Conservation (phyloP, 176 grass and related monocot genomes). For the Ensete ventricosum region DNA sequence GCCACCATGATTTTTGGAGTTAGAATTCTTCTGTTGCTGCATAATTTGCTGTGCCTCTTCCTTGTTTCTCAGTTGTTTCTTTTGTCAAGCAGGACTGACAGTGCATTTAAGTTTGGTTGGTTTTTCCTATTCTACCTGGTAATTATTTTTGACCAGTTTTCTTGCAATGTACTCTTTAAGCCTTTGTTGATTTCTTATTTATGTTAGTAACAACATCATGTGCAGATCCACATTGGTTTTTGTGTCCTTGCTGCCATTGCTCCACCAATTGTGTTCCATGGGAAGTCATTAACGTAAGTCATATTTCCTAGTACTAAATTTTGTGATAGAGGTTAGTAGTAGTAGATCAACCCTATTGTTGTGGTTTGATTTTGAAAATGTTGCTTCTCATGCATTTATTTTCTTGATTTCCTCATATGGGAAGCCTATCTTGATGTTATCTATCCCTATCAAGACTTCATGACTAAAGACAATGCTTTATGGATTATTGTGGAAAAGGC, state of each 20-base stretch:
- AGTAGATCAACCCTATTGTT: not conserved
- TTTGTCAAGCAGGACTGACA: conserved; percentile 62
- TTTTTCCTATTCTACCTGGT: conserved; percentile 88
- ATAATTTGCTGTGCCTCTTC: not conserved
- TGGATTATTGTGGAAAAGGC: not conserved
- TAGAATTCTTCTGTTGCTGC: not conserved
- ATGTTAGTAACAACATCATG: not conserved
- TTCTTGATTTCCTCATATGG: not conserved
- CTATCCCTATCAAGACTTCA: not conserved
- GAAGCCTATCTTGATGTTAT: not conserved
- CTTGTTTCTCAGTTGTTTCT: conserved; percentile 2
- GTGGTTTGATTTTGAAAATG: not conserved
- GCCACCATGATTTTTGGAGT: not conserved
- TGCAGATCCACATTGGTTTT: conserved; percentile 69
- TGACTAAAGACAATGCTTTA: not conserved
- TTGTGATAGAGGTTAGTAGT: not conserved
- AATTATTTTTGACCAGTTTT: conserved; percentile 16
- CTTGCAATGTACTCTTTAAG: not conserved
- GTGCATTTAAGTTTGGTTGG: conserved; percentile 62
- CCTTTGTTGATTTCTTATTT: conserved; percentile 6
- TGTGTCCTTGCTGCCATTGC: conserved; percentile 67
- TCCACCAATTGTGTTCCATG: conserved; percentile 75
- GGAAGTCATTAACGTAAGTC: conserved; percentile 60
- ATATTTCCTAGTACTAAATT: not conserved
- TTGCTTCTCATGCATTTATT: not conserved